A percentile compares a stretch with the other conserved stretches of the same genome.
Conservation (phyloP, 345 rosid species). For the Diplotaxis tenuifolia region DNA sequence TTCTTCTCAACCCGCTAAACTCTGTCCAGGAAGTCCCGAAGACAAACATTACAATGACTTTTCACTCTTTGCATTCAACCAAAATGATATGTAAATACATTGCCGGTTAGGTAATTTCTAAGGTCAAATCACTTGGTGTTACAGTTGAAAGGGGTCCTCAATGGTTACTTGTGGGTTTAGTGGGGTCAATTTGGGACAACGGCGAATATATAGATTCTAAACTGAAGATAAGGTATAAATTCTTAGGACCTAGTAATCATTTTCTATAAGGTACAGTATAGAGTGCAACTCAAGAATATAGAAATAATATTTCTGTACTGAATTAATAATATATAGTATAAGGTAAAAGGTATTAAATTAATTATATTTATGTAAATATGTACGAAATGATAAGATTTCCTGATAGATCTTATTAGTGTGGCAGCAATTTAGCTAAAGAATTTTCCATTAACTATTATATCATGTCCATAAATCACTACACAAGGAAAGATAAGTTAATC, state of each 20-base stretch:
- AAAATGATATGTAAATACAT: not conserved
- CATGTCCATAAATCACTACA: no score
- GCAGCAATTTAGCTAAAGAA: no score
- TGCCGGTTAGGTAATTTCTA: not conserved
- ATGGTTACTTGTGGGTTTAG: constrained; percentile 18
- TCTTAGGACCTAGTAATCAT: not conserved
- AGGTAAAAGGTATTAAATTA: not conserved
- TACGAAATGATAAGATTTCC: no score
- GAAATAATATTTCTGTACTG: no score
- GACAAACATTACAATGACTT: not conserved
- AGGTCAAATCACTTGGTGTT: constrained; percentile 26
- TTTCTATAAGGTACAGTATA: not conserved
- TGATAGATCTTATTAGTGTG: no score
- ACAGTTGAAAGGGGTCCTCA: constrained; percentile 16
- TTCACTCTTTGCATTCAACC: not conserved
- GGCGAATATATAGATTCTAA: constrained; percentile 27
- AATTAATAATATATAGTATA: no score
- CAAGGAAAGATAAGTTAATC: no score
- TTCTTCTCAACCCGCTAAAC: constrained; percentile 16
- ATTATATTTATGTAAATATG: not conserved
- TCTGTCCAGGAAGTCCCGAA: not conserved
- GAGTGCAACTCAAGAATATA: no score
- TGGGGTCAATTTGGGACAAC: constrained; percentile 25
- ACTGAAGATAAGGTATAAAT: constrained; percentile 26
- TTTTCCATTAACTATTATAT: no score